phyloP scores from a whole-genome alignment of 768 basidiomycete genomes.

The Floccularia luteovirens region DNA sequence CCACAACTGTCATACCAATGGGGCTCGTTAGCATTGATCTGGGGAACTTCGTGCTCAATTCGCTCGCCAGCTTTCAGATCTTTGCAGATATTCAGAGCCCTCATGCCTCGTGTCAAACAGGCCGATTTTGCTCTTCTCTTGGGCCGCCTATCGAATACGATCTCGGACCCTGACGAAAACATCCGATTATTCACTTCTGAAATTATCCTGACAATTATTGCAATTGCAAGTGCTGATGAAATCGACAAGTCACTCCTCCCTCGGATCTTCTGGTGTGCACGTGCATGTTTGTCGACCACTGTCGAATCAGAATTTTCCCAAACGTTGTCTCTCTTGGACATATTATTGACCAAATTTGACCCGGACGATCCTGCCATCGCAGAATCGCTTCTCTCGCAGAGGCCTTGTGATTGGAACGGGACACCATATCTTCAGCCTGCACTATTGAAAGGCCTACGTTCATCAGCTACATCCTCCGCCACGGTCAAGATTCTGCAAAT shows the following conservation, averaged over 20 bases:
- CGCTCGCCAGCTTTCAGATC: conserved; percentile 83
- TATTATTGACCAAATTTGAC: conserved; percentile 61
- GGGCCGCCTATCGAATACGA: conserved; percentile 76
- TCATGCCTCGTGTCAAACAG: conserved; percentile 65
- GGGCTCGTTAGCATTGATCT: conserved; percentile 73
- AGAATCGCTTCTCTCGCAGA: conserved; percentile 61
- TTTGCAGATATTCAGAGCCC: conserved; percentile 80
- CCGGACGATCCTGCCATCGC: conserved; percentile 59
- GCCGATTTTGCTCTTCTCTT: conserved; percentile 72
- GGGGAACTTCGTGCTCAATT: conserved; percentile 86
- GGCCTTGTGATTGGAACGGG: conserved; percentile 68
- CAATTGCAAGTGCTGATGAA: conserved; percentile 47
- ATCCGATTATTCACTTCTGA: conserved; percentile 81
- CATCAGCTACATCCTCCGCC: conserved; percentile 55
- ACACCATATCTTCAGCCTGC: conserved; percentile 58
- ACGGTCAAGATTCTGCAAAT: conserved; percentile 65
- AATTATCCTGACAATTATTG: conserved; percentile 68
- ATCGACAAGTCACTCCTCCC: conserved; percentile 61
- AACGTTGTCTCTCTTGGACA: conserved; percentile 55
- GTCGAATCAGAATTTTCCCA: conserved; percentile 75
- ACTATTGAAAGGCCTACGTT: conserved; percentile 73
- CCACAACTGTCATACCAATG: conserved; percentile 67
- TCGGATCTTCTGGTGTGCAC: conserved; percentile 82
- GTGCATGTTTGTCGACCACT: conserved; percentile 76
- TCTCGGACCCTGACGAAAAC: conserved; percentile 68